These are phyloP conservation scores for Trapa bicornis DNA, from an alignment of 345 rosid species.

Conservation along the genomic window DNA sequence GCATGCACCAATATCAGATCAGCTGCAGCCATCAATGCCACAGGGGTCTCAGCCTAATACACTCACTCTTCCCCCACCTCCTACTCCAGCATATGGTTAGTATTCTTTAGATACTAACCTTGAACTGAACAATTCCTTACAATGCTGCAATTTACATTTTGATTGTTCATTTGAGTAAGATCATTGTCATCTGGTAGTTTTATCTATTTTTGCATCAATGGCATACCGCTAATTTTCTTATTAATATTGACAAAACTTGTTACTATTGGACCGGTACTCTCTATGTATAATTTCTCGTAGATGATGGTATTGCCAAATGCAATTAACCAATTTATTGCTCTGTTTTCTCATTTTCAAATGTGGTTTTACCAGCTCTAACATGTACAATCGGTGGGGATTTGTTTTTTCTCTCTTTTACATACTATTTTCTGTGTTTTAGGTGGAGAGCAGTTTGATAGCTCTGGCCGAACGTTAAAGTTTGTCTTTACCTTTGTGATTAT, in stretches of 20 bases:
- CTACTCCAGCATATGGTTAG: conserved; percentile 7
- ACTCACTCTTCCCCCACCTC: neutral
- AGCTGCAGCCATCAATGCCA: neutral
- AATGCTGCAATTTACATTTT: neutral
- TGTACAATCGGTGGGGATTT: neutral
- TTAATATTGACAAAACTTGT: neutral
- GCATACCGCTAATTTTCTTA: neutral
- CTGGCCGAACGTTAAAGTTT: neutral
- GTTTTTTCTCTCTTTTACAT: neutral
- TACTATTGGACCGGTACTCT: too few species aligned
- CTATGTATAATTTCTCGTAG: neutral
- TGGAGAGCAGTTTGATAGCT: neutral
- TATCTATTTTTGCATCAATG: neutral
- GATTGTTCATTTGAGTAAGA: neutral
- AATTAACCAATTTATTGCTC: neutral
- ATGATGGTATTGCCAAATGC: neutral
- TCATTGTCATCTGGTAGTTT: neutral
- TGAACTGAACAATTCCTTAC: neutral
- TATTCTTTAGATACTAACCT: neutral
- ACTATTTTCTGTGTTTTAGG: neutral
- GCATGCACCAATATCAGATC: neutral
- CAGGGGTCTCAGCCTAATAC: neutral
- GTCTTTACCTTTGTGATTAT: neutral
- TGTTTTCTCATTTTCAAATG: neutral
- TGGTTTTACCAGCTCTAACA: neutral